phyloP scores from a whole-genome alignment of 2,329 filamentous ascomycete species.

The Cordyceps sp. region DNA sequence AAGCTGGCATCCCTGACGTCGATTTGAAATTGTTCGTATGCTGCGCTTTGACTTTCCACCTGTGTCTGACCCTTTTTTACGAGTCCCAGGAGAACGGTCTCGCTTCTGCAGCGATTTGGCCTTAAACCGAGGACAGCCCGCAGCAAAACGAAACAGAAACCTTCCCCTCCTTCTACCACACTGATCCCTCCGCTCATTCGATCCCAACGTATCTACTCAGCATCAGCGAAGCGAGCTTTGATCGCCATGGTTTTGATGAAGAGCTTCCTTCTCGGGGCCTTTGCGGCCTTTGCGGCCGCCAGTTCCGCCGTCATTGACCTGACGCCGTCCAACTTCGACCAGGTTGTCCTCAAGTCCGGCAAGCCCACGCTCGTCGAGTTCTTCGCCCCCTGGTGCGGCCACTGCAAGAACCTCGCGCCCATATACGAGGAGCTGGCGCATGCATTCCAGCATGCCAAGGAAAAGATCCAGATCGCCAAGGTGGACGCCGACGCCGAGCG shows the following conservation, averaged over 20 bases:
- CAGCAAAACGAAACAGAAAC: no score
- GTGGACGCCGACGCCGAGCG: conserved; percentile 89
- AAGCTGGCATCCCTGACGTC: conserved; percentile 13
- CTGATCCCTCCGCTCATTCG: no score
- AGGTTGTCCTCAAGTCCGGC: conserved; percentile 73
- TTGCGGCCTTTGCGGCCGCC: conserved; percentile 36
- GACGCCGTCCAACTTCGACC: conserved; percentile 79
- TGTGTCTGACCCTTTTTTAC: no score
- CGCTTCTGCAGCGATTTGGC: no score
- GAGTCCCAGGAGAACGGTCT: no score
- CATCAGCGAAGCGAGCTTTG: no score
- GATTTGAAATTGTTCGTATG: no score
- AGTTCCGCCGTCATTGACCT: conserved; percentile 79
- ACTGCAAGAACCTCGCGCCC: conserved; percentile 96
- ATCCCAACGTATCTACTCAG: no score
- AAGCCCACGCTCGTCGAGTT: conserved; percentile 96
- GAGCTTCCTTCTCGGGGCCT: conserved; percentile 39
- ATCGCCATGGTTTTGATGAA: conserved; percentile 38
- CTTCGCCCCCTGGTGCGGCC: conserved; percentile 96
- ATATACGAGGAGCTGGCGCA: conserved; percentile 81
- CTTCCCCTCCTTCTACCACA: no score
- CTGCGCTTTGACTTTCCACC: no score
- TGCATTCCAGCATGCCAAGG: conserved; percentile 52
- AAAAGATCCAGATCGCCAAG: conserved; percentile 76
- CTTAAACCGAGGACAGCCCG: no score